Evolutionary conservation across 2,329 filamentous ascomycete genomes (phyloP).

Genomic region (Colletotrichum caudatum): DNA sequence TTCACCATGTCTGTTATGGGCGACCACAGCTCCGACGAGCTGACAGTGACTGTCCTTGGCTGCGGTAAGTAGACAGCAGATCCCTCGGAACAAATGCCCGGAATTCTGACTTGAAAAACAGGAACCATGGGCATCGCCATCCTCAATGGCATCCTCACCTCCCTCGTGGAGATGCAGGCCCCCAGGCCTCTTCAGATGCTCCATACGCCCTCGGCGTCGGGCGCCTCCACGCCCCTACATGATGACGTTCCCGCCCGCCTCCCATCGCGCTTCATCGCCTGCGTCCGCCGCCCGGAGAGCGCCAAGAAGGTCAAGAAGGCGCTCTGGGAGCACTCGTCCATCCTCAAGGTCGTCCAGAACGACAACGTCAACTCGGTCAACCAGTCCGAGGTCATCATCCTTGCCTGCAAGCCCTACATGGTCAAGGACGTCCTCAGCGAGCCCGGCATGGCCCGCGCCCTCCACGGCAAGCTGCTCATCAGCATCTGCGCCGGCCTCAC

Average conservation of each 20-base stretch:
- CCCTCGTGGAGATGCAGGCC: constrained; percentile 67
- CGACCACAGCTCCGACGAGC: constrained; percentile 57
- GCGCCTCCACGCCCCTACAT: constrained; percentile 55
- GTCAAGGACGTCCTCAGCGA: constrained; percentile 75
- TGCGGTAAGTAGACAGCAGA: constrained; percentile 70
- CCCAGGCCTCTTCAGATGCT: constrained; percentile 59
- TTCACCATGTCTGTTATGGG: constrained; percentile 48
- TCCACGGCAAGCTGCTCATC: constrained; percentile 84
- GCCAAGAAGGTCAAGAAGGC: constrained; percentile 76
- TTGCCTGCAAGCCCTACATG: constrained; percentile 85
- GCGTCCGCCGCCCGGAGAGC: constrained; percentile 77
- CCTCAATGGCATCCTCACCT: constrained; percentile 81
- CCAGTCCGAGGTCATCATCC: constrained; percentile 78
- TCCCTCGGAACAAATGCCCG: not conserved
- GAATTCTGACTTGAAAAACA: constrained; percentile 50
- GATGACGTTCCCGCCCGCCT: constrained; percentile 67
- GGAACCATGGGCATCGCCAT: constrained; percentile 90
- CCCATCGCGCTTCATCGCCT: constrained; percentile 83
- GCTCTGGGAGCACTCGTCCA: constrained; percentile 71
- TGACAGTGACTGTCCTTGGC: constrained; percentile 84
- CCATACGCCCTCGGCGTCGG: constrained; percentile 46
- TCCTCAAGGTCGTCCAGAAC: constrained; percentile 76
- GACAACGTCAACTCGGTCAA: constrained; percentile 77
- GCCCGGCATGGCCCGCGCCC: constrained; percentile 76
- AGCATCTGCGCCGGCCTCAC: constrained; percentile 84